Conservation (phyloP, 2,329 filamentous ascomycete species). For the Zelopaecilomyces penicillatus region DNA sequence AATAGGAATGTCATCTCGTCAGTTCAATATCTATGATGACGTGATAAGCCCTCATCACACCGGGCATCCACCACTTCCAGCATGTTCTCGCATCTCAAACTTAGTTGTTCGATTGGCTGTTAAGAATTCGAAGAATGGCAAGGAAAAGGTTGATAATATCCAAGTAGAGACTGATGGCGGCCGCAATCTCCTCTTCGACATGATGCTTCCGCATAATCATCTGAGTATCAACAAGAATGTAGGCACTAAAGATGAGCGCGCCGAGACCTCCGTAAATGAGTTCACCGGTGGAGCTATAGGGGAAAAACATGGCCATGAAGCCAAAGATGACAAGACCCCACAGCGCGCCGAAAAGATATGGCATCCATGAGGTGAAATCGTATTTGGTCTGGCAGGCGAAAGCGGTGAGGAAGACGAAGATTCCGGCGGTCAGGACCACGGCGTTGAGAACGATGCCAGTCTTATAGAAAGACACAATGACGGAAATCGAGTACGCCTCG, state of each 20-base stretch:
- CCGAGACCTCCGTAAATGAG: conserved; percentile 75
- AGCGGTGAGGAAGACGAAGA: conserved; percentile 69
- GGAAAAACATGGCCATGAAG: conserved; percentile 87
- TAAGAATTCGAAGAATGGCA: conserved; percentile 88
- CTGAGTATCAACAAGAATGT: conserved; percentile 95
- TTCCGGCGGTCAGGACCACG: conserved; percentile 75
- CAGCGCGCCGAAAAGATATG: conserved; percentile 82
- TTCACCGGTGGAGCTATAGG: conserved; percentile 70
- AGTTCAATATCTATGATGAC: too few relatives aligned
- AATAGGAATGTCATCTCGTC: too few relatives aligned
- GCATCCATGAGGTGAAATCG: conserved; percentile 96
- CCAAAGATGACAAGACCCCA: conserved; percentile 90
- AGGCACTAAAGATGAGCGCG: conserved; percentile 85
- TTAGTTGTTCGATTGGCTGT: conserved; percentile 92
- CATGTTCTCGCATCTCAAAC: not conserved
- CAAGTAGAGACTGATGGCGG: conserved; percentile 87
- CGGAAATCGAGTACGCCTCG: conserved; percentile 88
- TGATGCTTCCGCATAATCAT: conserved; percentile 92
- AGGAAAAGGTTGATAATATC: conserved; percentile 97
- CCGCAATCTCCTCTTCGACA: conserved; percentile 95
- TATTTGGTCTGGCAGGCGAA: conserved; percentile 98
- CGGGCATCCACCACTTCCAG: too few relatives aligned
- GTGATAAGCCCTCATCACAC: too few relatives aligned
- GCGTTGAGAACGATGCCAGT: conserved; percentile 80
- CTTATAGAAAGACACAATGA: conserved; percentile 87